Percentiles rank a stretch among this genome's conserved stretches.
Evolutionary conservation across 1,139 yeast genomes (phyloP).

Genomic region (Debaryomyces sp.): DNA sequence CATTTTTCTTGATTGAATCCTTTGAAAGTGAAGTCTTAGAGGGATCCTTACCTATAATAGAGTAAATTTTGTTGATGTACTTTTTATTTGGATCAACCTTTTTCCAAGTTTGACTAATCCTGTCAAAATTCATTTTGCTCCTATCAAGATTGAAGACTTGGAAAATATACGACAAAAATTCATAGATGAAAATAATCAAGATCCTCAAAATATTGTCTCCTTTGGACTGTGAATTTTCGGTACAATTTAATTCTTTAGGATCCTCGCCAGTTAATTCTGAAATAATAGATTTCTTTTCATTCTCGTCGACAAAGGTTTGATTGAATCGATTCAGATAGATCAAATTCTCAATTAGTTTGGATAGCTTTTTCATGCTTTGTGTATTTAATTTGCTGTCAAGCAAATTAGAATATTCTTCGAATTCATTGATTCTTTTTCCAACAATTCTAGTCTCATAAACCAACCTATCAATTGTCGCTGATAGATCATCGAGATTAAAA

Average conservation of each 20-base stretch:
- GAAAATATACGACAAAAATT: slow-evolving; percentile 32
- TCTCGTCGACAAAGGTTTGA: slow-evolving; percentile 30
- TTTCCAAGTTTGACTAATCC: slow-evolving; percentile 47
- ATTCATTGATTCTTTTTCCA: slow-evolving; percentile 73
- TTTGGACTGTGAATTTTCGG: slow-evolving; percentile 5
- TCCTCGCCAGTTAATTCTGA: slow-evolving; percentile 27
- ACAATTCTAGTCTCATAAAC: slow-evolving; percentile 79
- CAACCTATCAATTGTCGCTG: slow-evolving; percentile 72
- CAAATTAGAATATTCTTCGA: slow-evolving; percentile 62
- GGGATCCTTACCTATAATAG: slow-evolving; percentile 37
- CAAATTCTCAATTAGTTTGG: slow-evolving; percentile 38
- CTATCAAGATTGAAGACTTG: slow-evolving; percentile 39
- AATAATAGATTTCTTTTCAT: slow-evolving; percentile 33
- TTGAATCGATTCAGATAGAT: slow-evolving; percentile 37
- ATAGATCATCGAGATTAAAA: slow-evolving; percentile 61
- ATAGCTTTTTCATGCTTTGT: slow-evolving; percentile 31
- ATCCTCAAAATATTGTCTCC: slow-evolving; percentile 14
- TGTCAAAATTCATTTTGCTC: slow-evolving; percentile 46
- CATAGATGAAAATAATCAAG: slow-evolving; percentile 33
- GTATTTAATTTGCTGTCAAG: slow-evolving; percentile 46
- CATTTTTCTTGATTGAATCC: not conserved
- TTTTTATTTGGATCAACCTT: slow-evolving; percentile 49
- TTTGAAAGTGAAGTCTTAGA: slow-evolving; percentile 12
- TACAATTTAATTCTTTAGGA: slow-evolving; percentile 18
- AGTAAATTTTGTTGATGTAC: slow-evolving; percentile 41